Conservation (phyloP, 202 grass and related monocot genomes). For the Bolboschoenoplectus hybrid region DNA sequence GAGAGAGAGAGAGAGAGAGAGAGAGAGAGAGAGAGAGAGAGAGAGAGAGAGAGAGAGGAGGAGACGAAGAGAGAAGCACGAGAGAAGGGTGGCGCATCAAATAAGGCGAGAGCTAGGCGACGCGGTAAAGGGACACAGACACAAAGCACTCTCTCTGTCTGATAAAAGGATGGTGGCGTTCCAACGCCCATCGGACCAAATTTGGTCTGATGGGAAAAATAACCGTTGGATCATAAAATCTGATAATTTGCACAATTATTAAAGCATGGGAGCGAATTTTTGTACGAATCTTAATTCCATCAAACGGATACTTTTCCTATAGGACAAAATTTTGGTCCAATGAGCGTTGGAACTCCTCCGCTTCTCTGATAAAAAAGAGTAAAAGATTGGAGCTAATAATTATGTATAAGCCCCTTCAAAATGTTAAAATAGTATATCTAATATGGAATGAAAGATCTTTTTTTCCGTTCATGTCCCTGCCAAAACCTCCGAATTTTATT, state of each 20-base stretch:
- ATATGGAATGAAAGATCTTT: neutral
- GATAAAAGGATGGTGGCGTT: too few species aligned
- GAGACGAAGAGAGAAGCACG: conserved; percentile 25
- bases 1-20: neutral
- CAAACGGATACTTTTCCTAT: too few species aligned
- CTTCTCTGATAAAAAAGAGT: too few species aligned
- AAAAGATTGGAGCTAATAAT: neutral
- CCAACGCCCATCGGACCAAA: too few species aligned
- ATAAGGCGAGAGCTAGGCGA: conserved; percentile 36
- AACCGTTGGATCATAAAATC: too few species aligned
- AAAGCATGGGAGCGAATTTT: too few species aligned
- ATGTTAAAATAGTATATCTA: neutral
- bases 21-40: too few species aligned
- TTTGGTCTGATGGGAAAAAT: too few species aligned
- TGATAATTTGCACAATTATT: too few species aligned
- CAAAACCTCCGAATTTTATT: neutral
- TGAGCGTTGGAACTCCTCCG: too few species aligned
- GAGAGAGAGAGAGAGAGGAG: neutral
- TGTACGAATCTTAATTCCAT: too few species aligned
- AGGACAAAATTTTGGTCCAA: too few species aligned
- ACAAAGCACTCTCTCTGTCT: neutral
- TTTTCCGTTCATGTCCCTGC: neutral
- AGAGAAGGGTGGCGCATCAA: conserved; percentile 35
- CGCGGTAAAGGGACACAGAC: conserved; percentile 28
- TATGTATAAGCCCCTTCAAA: conserved; percentile 15